Conservation (phyloP, 371 early-diverging fungal genomes). For the Choanephora cucurbitarum region DNA sequence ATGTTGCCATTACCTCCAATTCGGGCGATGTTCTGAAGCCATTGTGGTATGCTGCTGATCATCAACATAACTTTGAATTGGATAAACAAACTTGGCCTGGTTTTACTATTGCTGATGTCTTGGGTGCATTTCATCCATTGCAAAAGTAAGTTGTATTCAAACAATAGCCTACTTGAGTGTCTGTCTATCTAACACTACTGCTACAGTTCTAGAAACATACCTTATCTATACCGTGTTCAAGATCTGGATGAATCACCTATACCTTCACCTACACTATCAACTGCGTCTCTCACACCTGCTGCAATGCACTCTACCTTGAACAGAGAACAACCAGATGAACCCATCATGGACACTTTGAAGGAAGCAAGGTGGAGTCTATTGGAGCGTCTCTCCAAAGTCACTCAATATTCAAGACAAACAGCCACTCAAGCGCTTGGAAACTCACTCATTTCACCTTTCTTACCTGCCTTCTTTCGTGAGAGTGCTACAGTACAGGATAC, state of each 20-base stretch:
- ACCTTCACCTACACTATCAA: no score
- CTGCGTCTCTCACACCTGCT: not conserved
- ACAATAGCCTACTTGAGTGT: not conserved
- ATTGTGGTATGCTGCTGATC: conserved; percentile 29
- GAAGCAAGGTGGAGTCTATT: conserved; percentile 73
- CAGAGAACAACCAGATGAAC: conserved; percentile 7
- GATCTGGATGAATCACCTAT: no score
- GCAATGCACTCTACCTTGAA: not conserved
- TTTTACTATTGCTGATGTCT: conserved; percentile 42
- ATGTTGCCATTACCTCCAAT: conserved; percentile 38
- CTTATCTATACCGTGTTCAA: conserved; percentile 14
- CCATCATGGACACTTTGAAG: conserved; percentile 11
- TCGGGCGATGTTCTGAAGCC: conserved; percentile 37
- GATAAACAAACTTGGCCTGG: conserved; percentile 38
- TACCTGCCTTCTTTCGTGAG: conserved; percentile 21
- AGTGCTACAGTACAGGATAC: conserved; percentile 52
- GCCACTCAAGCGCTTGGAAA: conserved; percentile 70
- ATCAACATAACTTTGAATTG: conserved; percentile 2
- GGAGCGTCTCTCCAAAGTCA: conserved; percentile 76
- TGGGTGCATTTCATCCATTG: conserved; percentile 35
- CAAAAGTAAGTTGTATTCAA: conserved; percentile 24
- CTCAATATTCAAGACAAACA: conserved; percentile 71
- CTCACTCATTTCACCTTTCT: conserved; percentile 40
- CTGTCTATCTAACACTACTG: not conserved
- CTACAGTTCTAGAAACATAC: conserved; percentile 3